A percentile compares a stretch with the other conserved stretches of the same genome.
Conservation (phyloP, 192 early-diverging fungal genomes). For the Backusella circina region DNA sequence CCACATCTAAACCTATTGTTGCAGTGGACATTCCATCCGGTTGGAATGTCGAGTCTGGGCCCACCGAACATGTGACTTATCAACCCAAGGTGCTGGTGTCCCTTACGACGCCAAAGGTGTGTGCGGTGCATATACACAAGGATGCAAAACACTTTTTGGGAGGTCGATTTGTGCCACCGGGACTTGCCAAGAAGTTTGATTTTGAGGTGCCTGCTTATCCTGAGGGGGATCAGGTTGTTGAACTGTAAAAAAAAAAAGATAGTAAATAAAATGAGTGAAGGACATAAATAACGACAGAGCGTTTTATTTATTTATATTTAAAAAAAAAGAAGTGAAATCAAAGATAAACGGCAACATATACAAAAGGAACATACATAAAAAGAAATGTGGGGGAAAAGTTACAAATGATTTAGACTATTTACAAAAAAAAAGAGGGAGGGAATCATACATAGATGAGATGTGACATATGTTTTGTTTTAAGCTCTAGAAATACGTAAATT, state of each 20-base stretch:
- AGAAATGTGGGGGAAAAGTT: neutral
- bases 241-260: constrained; percentile 24
- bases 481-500: neutral
- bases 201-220: constrained; percentile 71
- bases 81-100: constrained; percentile 86
- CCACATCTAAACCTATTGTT: constrained; percentile 41
- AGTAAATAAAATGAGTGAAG: neutral
- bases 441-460: neutral
- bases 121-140: constrained; percentile 58
- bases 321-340: neutral
- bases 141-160: constrained; percentile 83
- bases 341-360: neutral
- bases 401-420: neutral
- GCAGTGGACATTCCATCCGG: constrained; percentile 93
- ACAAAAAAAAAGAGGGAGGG: neutral
- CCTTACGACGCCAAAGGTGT: constrained; percentile 87
- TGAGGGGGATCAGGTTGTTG: constrained; percentile 69
- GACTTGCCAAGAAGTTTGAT: constrained; percentile 59
- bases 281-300: neutral
- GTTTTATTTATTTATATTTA: neutral
- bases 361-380: neutral
- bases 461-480: neutral
- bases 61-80: constrained; percentile 38
- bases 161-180: constrained; percentile 83
- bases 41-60: constrained; percentile 91